These are phyloP conservation scores for Begonia fuchsioides DNA, from an alignment of 306 rosid species.

Conservation along the genomic window DNA sequence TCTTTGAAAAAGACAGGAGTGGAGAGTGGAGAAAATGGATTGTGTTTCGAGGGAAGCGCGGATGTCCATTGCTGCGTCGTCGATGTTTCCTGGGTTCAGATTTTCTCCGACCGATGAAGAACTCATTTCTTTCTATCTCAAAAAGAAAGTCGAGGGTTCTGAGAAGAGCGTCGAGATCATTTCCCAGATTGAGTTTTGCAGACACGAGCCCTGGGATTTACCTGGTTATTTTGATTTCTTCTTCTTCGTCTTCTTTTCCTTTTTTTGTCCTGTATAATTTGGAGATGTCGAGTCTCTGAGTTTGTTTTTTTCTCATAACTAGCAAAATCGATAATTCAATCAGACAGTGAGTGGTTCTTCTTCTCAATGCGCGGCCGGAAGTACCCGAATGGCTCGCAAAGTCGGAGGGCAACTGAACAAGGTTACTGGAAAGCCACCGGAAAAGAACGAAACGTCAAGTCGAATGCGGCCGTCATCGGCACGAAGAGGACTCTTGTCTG, in stretches of 20 bases:
- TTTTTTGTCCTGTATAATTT: too few relatives aligned
- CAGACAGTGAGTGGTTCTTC: slow-evolving; percentile 91
- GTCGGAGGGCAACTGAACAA: slow-evolving; percentile 71
- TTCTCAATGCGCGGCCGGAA: slow-evolving; percentile 87
- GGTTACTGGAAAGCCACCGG: slow-evolving; percentile 99
- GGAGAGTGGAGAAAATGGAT: not conserved
- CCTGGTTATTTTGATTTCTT: slow-evolving; percentile 29
- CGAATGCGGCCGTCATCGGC: slow-evolving; percentile 55
- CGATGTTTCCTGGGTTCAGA: slow-evolving; percentile 88
- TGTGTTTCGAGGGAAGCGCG: slow-evolving; percentile 35
- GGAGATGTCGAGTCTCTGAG: too few relatives aligned
- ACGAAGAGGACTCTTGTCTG: slow-evolving; percentile 84
- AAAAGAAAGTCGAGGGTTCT: slow-evolving; percentile 51
- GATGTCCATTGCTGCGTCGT: slow-evolving; percentile 47
- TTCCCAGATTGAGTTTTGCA: slow-evolving; percentile 69
- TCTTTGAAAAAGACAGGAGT: not conserved
- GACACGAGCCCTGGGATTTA: slow-evolving; percentile 77
- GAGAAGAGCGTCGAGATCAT: slow-evolving; percentile 56
- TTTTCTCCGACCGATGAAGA: slow-evolving; percentile 91
- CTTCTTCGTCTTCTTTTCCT: not conserved
- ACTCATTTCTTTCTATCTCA: slow-evolving; percentile 59
- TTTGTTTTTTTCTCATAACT: slow-evolving; percentile 12
- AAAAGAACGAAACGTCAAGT: slow-evolving; percentile 74
- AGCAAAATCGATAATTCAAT: slow-evolving; percentile 59
- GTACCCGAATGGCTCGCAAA: slow-evolving; percentile 89